Evolutionary conservation across 345 rosid genomes (phyloP).

Genomic region (Syzygium grande): DNA sequence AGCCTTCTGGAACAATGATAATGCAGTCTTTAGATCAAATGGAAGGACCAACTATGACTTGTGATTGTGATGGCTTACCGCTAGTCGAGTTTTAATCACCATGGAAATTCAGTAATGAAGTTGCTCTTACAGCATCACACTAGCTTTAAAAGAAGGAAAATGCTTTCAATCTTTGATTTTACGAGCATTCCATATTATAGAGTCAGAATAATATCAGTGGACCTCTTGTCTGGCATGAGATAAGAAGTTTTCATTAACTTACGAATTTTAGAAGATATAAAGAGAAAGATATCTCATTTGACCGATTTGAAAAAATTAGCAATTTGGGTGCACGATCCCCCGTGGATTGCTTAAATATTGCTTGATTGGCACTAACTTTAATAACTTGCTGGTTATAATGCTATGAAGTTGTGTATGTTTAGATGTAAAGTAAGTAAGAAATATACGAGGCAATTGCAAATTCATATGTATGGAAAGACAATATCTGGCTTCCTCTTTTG

Average conservation of each 20-base stretch:
- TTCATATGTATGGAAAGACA: background rate
- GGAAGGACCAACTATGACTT: background rate
- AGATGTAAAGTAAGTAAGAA: background rate
- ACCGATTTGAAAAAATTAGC: background rate
- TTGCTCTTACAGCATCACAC: background rate
- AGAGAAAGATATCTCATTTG: no score
- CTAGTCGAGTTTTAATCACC: background rate
- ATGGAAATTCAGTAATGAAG: background rate
- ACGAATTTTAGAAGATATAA: no score
- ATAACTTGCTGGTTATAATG: no score
- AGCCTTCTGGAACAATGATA: background rate
- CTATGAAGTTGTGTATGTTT: no score
- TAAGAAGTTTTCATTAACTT: no score
- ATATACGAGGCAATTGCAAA: background rate
- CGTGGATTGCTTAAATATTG: no score
- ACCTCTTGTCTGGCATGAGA: background rate
- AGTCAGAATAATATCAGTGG: background rate
- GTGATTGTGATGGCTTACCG: background rate
- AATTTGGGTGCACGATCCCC: no score
- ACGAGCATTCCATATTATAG: background rate
- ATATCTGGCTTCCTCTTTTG: background rate
- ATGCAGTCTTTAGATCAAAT: background rate
- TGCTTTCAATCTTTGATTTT: background rate
- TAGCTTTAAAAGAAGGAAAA: background rate
- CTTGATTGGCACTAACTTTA: no score